Base-by-base conservation (phyloP, 495 filamentous ascomycete genomes). In the Peziza echinospora region DNA sequence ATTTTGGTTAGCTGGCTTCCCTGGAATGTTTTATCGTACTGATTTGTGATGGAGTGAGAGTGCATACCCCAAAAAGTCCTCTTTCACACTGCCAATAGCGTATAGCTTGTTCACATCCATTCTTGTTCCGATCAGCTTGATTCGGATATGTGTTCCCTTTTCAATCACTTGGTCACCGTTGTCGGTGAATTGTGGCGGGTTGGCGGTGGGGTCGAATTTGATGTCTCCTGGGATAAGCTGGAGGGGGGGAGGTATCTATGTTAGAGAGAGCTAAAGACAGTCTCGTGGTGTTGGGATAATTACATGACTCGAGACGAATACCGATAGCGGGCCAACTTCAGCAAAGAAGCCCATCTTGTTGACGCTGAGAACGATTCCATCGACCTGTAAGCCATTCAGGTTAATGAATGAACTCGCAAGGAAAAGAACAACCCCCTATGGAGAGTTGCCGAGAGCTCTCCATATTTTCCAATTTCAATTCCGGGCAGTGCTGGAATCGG, bases 61-160 rank as follows among this genome's bases (percentile, higher is more conserved):
- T n/a, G n/a, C 30, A 37, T 37, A 37, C 30, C 30, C 30, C 30
- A 26, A 28, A 43, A 42, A 51, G 47, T 55, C 83, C 62, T 94
- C 89, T 66, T 92, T 93, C 60, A 97, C 93, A 26, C 82, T 96
- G 34, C 84, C 91, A 61, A 96, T 92, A 25, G 87, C 89, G 68
- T 79, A 93, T 72, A 97, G 89, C 53, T 80, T 77, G 22, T 78
- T 84, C 41, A 96, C 82, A 56, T 94, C 89, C 45, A 77, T 83
- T 60, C 92, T 74, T 11, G 85, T 78, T 53, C 91, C 91, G 44
- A 93, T 78, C 43, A 97, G 77, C 64, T 93, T 93, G 48, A 94
- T 75, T 13, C 89, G 81, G 52, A 97, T 71, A 58, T 92, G 85
- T 8, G 87, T 85, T 25, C 83, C 85, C 37, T 84, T 84, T 62